Evolutionary conservation across 768 basidiomycete genomes (phyloP), one percentile per base, ranked within the genome.

Genomic region (Pulveroboletus sp.): DNA sequence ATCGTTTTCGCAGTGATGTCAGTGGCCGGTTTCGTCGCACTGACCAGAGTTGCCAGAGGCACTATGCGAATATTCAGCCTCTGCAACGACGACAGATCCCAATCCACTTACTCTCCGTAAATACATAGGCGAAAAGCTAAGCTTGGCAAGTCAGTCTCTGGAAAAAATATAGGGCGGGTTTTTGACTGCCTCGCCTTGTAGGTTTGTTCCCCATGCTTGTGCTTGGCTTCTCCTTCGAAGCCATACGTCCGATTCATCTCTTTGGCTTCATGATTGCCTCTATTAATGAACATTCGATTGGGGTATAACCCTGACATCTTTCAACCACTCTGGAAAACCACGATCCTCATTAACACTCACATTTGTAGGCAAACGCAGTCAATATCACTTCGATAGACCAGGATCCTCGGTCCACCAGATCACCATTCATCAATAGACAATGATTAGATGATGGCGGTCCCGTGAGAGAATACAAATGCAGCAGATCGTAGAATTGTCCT

Each of bases 241-340:
- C 93, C 93, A 67, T 95, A 93, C 19, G 85, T 81, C 42, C 86
- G 74, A 69, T 99, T 99, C 96, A 99, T 98, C 39, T 97, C 93
- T 66, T 90, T 89, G 51, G 92, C 85, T 71, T 95, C 93, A 63
- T 98, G 95, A 71, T 97, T 98, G 16, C 95, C 95, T 55, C 95
- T 82, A 67, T 99, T 98, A 64, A 99, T 81, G 68, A 80, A 95
- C 77, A 97, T 90, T 50, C 75, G 81, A 49, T 81, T 81, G 4
- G 95, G 95, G 70, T 90, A 93, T 48, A 97, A 71, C 94, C 94
- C 91, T 92, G 58, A 53, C 24, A n/a, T 47, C 34, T 24, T 45
- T 56, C 59, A 59, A 53, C 47, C 42, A 22, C 39, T 17, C 31
- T 32, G n/a, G 29, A 47, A 45, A 46, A 24, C 32, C n/a, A 31